Base-by-base conservation (phyloP, 164 flowering plant genomes). In the Brasenia schreberi region DNA sequence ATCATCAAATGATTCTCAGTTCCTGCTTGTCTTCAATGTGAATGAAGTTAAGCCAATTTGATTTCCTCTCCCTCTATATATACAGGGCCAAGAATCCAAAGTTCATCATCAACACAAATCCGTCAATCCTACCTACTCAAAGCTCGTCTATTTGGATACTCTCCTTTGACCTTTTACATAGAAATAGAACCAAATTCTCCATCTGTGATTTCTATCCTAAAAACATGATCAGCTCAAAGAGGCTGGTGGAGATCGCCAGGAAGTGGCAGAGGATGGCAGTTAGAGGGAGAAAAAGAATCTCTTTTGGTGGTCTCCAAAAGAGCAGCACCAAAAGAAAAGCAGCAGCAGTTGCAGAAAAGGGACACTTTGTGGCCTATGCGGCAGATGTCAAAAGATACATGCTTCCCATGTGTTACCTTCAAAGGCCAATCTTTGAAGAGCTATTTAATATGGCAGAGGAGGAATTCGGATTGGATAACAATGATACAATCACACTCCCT, bases 381-480 rank as follows among this genome's bases (percentile, higher is more conserved):
- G 7, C 53, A 5, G 53, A 45, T 45, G 53, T 3, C 11, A 7
- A 45, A 45, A 45, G 53, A 12, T 45, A 45, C 53, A 45, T 45
- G 53, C 11, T 77, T 53, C 80, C 83, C 4, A 62, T 74, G 69
- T 61, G 33, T 7, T 72, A 27, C 43, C 75, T 76, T 27, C 65
- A 43, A 16, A 70, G 63, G 33, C 53, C 33, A 27, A 64, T 78
- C 49, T 74, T 78, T 19, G 68, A 17, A 60, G 80, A 73, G 68
- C 65, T 78, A 0, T 59, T 81, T 6, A 69, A 62, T 19, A 69
- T 78, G 74, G 66, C 80, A 19, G 76, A 66, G 64, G 79, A 73
- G 27, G 79, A 71, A 65, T 71, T 68, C 42, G 77, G 74, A 17
- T 16, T 77, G 43, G 63, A 72, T 10, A 33, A 56, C 23, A 7